These are phyloP conservation scores for Jimgerdemannia flammicorona DNA, from an alignment of 192 early-diverging fungal species.

Conservation along the genomic window DNA sequence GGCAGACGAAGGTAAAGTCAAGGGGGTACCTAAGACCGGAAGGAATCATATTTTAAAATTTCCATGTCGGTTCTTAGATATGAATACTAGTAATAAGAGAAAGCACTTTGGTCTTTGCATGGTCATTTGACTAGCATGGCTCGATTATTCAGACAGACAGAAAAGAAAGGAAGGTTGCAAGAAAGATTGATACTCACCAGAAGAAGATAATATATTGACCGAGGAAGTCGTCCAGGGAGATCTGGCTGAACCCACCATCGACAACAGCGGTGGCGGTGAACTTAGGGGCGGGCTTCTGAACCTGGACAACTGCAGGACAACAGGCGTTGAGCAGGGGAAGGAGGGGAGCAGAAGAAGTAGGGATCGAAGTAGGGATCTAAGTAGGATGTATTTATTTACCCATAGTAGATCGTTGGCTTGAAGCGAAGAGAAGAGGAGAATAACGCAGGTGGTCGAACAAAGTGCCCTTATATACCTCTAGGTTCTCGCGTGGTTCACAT, in stretches of 20 bases:
- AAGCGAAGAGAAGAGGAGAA: too few species aligned
- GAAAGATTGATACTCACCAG: constrained; percentile 26
- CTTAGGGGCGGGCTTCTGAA: constrained; percentile 50
- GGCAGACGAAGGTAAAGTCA: constrained; percentile 91
- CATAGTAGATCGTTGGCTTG: too few species aligned
- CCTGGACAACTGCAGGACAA: not conserved
- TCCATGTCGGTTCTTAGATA: too few species aligned
- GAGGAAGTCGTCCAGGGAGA: constrained; percentile 53
- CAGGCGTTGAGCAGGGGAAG: not conserved
- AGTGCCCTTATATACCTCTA: not conserved
- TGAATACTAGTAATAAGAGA: too few species aligned
- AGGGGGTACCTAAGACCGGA: constrained; percentile 61
- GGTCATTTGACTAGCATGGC: too few species aligned
- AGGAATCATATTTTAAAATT: too few species aligned
- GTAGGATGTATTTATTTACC: too few species aligned
- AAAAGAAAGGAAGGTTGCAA: too few species aligned
- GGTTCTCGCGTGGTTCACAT: not conserved
- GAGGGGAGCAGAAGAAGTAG: not conserved
- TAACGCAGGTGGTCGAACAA: not conserved
- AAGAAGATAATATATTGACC: constrained; percentile 58
- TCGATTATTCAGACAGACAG: too few species aligned
- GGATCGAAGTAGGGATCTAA: too few species aligned
- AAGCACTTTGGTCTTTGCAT: too few species aligned
- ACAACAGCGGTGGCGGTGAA: constrained; percentile 68
- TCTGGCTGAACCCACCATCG: constrained; percentile 63